A percentile compares a stretch with the other conserved stretches of the same genome.
Evolutionary conservation across 768 basidiomycete genomes (phyloP).

Genomic region (Leucosporidium yakuticum): DNA sequence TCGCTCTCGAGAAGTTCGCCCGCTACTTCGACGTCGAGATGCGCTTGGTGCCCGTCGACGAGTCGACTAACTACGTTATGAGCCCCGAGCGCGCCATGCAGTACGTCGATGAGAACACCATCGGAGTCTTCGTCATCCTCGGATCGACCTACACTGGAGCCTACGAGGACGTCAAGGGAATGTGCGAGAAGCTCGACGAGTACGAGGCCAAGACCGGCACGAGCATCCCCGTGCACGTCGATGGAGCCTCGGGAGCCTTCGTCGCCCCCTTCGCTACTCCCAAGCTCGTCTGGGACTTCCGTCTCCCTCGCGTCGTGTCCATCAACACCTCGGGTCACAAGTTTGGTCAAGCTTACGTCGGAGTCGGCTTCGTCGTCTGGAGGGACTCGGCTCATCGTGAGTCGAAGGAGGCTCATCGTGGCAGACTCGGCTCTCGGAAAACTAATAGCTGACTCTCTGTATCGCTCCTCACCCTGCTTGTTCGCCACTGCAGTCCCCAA

Average conservation of each 20-base stretch:
- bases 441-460: too few species aligned
- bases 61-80: constrained; percentile 65
- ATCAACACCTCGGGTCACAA: constrained; percentile 41
- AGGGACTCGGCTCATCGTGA: constrained; percentile 47
- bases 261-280: constrained; percentile 55
- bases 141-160: constrained; percentile 54
- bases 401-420: too few species aligned
- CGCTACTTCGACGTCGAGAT: constrained; percentile 56
- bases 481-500: constrained; percentile 50
- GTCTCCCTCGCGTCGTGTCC: constrained; percentile 40
- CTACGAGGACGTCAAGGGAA: constrained; percentile 76
- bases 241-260: constrained; percentile 60
- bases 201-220: constrained; percentile 51
- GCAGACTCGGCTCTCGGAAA: too few species aligned
- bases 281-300: constrained; percentile 41
- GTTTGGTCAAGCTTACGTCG: constrained; percentile 30
- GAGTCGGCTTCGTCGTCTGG: constrained; percentile 62
- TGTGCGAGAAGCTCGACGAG: constrained; percentile 63
- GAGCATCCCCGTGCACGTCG: constrained; percentile 55
- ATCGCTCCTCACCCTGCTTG: too few species aligned
- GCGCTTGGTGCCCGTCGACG: constrained; percentile 60
- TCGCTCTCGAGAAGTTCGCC: constrained; percentile 49
- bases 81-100: constrained; percentile 62
- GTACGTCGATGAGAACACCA: constrained; percentile 59
- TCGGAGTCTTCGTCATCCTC: constrained; percentile 61